Conservation (phyloP, 2,329 filamentous ascomycete genomes). For the Coleophoma crateriformis region DNA sequence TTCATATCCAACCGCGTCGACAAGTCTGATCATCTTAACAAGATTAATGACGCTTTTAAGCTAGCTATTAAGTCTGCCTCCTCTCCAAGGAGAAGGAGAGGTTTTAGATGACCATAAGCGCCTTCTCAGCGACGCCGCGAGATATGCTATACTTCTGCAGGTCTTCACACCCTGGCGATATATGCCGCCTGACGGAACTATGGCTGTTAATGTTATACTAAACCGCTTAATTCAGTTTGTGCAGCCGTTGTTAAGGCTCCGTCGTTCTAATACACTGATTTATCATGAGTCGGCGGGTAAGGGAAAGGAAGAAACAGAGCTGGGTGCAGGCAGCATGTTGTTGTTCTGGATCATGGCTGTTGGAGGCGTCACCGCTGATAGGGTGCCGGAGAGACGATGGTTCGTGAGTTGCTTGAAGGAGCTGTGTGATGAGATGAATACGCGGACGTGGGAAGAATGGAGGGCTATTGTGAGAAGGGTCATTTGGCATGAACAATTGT, state of each 20-base stretch:
- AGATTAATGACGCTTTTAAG: constrained; percentile 8
- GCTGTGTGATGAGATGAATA: constrained; percentile 4
- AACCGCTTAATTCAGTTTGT: constrained; percentile 6
- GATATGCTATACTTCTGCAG: constrained; percentile 6
- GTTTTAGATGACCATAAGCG: neutral
- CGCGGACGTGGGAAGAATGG: constrained; percentile 5
- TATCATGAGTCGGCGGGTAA: neutral
- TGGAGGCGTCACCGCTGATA: constrained; percentile 5
- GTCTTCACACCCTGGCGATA: constrained; percentile 9
- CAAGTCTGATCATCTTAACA: constrained; percentile 6
- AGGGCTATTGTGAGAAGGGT: constrained; percentile 1
- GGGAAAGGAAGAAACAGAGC: neutral
- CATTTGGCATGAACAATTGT: constrained; percentile 10
- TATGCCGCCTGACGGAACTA: constrained; percentile 5
- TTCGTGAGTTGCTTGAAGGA: constrained; percentile 8
- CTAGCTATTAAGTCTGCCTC: constrained; percentile 6
- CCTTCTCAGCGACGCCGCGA: constrained; percentile 3
- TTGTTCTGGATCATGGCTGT: constrained; percentile 7
- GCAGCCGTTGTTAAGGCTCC: neutral
- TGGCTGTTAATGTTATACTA: constrained; percentile 7
- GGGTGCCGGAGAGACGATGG: constrained; percentile 8
- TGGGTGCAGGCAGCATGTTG: neutral
- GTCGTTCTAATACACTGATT: neutral
- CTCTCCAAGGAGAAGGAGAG: neutral
- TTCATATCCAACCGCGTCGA: constrained; percentile 6